A percentile compares a stretch with the other conserved stretches of the same genome.
Conservation (phyloP, 164 flowering plant species). For the Aristolochia californica region DNA sequence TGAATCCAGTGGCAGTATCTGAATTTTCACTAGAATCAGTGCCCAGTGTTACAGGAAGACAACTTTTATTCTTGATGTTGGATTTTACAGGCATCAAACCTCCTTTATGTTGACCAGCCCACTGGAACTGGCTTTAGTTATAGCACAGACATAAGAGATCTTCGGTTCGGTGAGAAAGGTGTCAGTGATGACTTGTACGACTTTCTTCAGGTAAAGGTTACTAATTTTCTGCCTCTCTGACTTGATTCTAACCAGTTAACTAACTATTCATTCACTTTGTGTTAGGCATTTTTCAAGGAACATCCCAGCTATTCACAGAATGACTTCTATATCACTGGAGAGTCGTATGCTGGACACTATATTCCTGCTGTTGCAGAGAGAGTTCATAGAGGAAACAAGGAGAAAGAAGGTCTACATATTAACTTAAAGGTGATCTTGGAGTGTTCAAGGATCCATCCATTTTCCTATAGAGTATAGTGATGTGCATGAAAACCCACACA, state of each 20-base stretch:
- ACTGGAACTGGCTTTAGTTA: slow-evolving; percentile 41
- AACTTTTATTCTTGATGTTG: too few relatives aligned
- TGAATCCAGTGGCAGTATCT: too few relatives aligned
- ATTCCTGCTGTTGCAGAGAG: slow-evolving; percentile 77
- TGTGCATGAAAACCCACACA: too few relatives aligned
- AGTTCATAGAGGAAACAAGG: slow-evolving; percentile 63
- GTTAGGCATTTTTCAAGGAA: slow-evolving; percentile 56
- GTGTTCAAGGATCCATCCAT: not conserved
- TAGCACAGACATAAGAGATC: slow-evolving; percentile 21
- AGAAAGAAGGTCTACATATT: slow-evolving; percentile 48
- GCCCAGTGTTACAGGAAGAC: too few relatives aligned
- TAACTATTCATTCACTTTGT: slow-evolving; percentile 2
- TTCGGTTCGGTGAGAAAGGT: slow-evolving; percentile 25
- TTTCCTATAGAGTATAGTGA: not conserved
- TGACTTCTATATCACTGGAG: slow-evolving; percentile 71
- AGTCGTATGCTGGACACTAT: slow-evolving; percentile 83
- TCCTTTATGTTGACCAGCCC: slow-evolving; percentile 34
- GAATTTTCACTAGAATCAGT: too few relatives aligned
- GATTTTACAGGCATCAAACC: slow-evolving; percentile 27
- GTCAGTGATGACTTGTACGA: slow-evolving; percentile 32
- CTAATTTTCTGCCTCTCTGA: not conserved
- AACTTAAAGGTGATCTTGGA: slow-evolving; percentile 44
- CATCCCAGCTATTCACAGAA: slow-evolving; percentile 51
- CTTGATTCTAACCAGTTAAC: not conserved
- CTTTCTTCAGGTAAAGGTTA: slow-evolving; percentile 25